Evolutionary conservation across 306 rosid genomes (phyloP).

Genomic region (Cicer yamashitae): DNA sequence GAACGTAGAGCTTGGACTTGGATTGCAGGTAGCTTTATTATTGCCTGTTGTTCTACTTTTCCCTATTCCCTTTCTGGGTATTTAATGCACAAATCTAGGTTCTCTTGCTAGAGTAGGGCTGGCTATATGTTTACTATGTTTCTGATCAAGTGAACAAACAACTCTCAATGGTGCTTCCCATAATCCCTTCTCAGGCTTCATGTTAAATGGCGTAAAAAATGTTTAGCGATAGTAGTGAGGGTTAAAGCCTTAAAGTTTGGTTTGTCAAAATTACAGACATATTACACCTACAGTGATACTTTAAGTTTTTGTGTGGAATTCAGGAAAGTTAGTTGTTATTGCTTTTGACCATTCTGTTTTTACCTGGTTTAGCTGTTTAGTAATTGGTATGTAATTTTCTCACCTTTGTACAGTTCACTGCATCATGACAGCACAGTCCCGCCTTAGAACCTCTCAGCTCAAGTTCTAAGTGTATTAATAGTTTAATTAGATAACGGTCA

Average conservation of each 20-base stretch:
- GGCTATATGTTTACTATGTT: not conserved
- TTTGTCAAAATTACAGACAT: constrained; percentile 23
- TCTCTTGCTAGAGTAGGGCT: constrained; percentile 19
- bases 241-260: constrained; percentile 14
- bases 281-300: not conserved
- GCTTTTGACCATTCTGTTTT: constrained; percentile 23
- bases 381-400: constrained; percentile 17
- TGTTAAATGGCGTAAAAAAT: constrained; percentile 19
- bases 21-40: constrained; percentile 71
- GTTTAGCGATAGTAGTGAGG: constrained; percentile 4
- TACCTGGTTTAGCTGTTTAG: constrained; percentile 32
- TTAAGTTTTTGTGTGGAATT: constrained; percentile 14
- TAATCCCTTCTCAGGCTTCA: constrained; percentile 13
- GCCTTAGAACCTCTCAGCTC: constrained; percentile 26
- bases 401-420: constrained; percentile 11
- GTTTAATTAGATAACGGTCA: constrained; percentile 28
- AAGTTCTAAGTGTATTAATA: constrained; percentile 22
- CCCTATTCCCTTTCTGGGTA: constrained; percentile 20
- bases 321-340: not conserved
- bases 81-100: not conserved
- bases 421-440: not conserved
- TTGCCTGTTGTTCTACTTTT: constrained; percentile 37
- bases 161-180: constrained; percentile 9
- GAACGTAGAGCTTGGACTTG: constrained; percentile 92
- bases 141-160: constrained; percentile 17